Percentiles rank a stretch among this genome's conserved stretches.
Evolutionary conservation across 2,329 filamentous ascomycete species (phyloP).

Genomic region (Verticillium zaregamsianum): DNA sequence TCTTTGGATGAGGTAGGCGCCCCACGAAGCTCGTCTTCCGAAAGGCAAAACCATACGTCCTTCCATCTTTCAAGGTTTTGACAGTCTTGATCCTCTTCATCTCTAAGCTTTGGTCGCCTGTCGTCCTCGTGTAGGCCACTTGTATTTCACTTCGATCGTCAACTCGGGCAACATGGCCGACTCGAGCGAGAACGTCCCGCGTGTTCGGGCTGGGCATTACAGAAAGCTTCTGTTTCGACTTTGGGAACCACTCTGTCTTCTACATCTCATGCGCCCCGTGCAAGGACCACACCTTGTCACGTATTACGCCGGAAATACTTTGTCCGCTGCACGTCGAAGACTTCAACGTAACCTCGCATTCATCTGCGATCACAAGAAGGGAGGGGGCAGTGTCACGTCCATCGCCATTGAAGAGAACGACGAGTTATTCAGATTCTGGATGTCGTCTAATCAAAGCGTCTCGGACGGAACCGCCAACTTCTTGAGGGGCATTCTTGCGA

Average conservation of each 20-base stretch:
- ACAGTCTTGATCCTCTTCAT: no score
- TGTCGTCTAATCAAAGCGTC: conserved; percentile 34
- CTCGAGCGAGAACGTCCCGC: no score
- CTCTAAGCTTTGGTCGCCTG: no score
- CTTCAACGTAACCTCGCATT: conserved; percentile 36
- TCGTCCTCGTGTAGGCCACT: no score
- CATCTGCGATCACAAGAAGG: conserved; percentile 40
- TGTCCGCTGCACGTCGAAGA: conserved; percentile 1
- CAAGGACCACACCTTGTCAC: not conserved
- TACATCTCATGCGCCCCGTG: not conserved
- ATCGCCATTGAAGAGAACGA: conserved; percentile 33
- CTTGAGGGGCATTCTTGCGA: not conserved
- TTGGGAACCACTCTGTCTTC: not conserved
- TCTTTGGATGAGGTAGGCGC: no score
- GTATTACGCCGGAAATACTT: not conserved
- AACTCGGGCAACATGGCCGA: no score
- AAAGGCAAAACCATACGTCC: no score
- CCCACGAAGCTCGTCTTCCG: no score
- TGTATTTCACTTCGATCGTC: no score
- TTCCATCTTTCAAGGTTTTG: no score
- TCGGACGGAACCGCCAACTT: not conserved
- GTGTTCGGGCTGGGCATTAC: no score
- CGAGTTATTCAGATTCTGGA: conserved; percentile 32
- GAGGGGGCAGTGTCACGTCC: conserved; percentile 37
- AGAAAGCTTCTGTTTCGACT: not conserved